Conservation (phyloP, 495 filamentous ascomycete species). For the Podospora pseudopauciseta region DNA sequence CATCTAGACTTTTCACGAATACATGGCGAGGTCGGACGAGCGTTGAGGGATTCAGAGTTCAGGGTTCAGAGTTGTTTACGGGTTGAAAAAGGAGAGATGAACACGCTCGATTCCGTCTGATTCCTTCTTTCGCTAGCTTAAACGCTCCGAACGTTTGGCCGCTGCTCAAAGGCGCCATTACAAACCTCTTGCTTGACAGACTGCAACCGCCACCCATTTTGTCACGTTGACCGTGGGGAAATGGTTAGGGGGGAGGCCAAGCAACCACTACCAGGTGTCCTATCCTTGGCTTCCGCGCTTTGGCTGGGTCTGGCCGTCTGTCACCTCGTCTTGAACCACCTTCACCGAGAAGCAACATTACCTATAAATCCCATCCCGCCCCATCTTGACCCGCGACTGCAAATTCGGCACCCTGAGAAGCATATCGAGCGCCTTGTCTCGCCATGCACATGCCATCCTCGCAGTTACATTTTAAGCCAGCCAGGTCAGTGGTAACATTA, state of each 20-base stretch:
- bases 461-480: conserved; percentile 12
- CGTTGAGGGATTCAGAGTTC: not conserved
- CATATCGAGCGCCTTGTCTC: conserved; percentile 15
- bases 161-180: not conserved
- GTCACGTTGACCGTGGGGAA: conserved; percentile 1
- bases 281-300: not conserved
- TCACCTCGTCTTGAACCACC: not conserved
- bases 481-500: conserved; percentile 20
- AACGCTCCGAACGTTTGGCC: not conserved
- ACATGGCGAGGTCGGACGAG: not conserved
- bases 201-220: conserved; percentile 2
- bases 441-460: conserved; percentile 28
- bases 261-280: conserved; percentile 3
- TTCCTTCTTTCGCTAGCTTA: not conserved
- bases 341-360: not conserved
- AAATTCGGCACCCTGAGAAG: not conserved
- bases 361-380: not conserved
- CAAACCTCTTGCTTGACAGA: not conserved
- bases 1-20: not conserved
- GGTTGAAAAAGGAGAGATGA: not conserved
- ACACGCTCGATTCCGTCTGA: not conserved
- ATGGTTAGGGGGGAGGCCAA: not conserved
- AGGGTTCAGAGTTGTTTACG: not conserved
- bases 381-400: not conserved
- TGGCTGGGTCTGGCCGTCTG: not conserved